Percentiles rank a stretch among this genome's conserved stretches.
Conservation (phyloP, 164 flowering plant species). For the Macadamia tetraphylla region DNA sequence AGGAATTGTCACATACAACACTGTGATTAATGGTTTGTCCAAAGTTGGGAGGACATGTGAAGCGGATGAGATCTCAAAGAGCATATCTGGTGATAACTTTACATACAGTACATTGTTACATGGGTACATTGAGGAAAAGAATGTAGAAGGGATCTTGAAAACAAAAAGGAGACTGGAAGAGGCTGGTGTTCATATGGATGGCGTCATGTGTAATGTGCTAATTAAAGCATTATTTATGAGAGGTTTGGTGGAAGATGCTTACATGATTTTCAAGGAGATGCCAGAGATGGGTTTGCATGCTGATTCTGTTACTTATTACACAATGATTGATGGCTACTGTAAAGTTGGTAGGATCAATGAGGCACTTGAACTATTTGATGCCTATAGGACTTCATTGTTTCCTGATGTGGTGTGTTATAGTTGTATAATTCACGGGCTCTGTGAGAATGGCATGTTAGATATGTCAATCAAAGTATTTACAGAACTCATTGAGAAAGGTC, state of each 20-base stretch:
- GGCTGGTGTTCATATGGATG: slow-evolving; percentile 50
- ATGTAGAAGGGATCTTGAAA: slow-evolving; percentile 38
- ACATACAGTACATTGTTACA: slow-evolving; percentile 60
- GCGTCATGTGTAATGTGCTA: slow-evolving; percentile 56
- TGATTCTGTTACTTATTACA: slow-evolving; percentile 52
- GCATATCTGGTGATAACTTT: slow-evolving; percentile 41
- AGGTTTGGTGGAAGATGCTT: slow-evolving; percentile 59
- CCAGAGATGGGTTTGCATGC: slow-evolving; percentile 41
- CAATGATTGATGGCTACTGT: slow-evolving; percentile 67
- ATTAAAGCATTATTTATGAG: slow-evolving; percentile 70
- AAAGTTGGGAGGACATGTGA: slow-evolving; percentile 52
- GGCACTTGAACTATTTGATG: slow-evolving; percentile 73
- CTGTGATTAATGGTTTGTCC: slow-evolving; percentile 68
- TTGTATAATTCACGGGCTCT: slow-evolving; percentile 52
- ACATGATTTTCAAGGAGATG: slow-evolving; percentile 40
- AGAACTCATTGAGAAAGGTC: slow-evolving; percentile 41
- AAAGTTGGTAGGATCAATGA: slow-evolving; percentile 50
- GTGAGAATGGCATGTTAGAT: slow-evolving; percentile 48
- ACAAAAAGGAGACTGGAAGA: slow-evolving; percentile 51
- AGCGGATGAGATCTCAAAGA: slow-evolving; percentile 52
- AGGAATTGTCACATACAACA: slow-evolving; percentile 58
- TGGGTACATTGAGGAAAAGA: slow-evolving; percentile 50
- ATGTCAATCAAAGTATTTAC: slow-evolving; percentile 54
- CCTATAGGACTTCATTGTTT: slow-evolving; percentile 30
- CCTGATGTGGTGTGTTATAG: slow-evolving; percentile 42